Evolutionary conservation across 2,329 filamentous ascomycete species (phyloP).

Genomic region (Stagonosporopsis cucurbitacearum): DNA sequence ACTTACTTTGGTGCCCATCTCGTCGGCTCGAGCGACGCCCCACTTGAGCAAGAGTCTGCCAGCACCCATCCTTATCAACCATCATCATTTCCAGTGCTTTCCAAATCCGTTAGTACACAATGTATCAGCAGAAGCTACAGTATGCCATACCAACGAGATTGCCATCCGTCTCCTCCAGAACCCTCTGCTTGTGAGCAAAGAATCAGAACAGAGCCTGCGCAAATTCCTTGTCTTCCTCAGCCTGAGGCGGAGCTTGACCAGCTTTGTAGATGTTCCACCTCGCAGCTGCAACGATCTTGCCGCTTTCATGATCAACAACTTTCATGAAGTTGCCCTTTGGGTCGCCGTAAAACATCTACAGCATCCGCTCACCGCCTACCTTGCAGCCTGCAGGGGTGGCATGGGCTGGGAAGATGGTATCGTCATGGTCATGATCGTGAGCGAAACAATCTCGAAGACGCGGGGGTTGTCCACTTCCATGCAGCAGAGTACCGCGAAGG

Average conservation of each 20-base stretch:
- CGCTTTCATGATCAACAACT: conserved; percentile 7
- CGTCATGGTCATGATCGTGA: conserved; percentile 21
- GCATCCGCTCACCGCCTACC: conserved; percentile 14
- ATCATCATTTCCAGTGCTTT: conserved; percentile 19
- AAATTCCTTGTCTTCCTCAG: conserved; percentile 19
- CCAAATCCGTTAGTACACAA: background rate
- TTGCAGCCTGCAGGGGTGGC: conserved; percentile 4
- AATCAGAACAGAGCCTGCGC: conserved; percentile 15
- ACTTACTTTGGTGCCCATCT: conserved; percentile 17
- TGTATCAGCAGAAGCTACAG: background rate
- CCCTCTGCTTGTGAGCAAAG: conserved; percentile 15
- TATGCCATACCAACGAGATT: conserved; percentile 7
- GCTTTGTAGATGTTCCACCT: conserved; percentile 22
- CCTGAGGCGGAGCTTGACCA: conserved; percentile 8
- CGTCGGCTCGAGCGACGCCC: conserved; percentile 12
- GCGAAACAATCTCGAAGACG: conserved; percentile 22
- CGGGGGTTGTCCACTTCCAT: conserved; percentile 20
- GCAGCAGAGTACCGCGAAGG: conserved; percentile 15
- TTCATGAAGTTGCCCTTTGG: conserved; percentile 13
- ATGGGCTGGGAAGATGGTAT: conserved; percentile 16
- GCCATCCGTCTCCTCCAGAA: conserved; percentile 11
- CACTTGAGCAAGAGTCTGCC: conserved; percentile 11
- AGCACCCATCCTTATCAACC: conserved; percentile 9
- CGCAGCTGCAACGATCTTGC: conserved; percentile 11
- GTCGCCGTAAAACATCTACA: conserved; percentile 5